A percentile compares a stretch with the other conserved stretches of the same genome.
These are phyloP conservation scores for Pittosporum tobira DNA, from an alignment of 129 eudicot genomes.

Conservation along the genomic window DNA sequence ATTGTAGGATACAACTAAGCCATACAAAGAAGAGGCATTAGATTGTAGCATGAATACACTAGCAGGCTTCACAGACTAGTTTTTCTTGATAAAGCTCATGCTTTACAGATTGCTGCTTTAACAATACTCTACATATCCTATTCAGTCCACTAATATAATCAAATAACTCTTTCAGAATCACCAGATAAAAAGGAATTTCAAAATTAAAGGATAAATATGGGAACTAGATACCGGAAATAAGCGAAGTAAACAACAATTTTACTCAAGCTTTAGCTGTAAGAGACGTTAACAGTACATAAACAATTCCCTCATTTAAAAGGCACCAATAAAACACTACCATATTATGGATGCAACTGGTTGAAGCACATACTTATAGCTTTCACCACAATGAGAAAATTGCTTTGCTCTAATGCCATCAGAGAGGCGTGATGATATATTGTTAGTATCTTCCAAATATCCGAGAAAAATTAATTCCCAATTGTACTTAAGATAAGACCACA, in stretches of 20 bases:
- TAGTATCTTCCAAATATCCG: not conserved
- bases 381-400: too few relatives aligned
- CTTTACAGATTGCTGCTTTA: not conserved
- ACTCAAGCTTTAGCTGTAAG: too few relatives aligned
- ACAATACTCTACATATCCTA: too few relatives aligned
- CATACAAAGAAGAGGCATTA: not conserved
- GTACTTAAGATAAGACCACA: not conserved
- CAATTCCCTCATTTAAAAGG: too few relatives aligned
- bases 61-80: not conserved
- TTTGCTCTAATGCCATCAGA: too few relatives aligned
- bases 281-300: too few relatives aligned
- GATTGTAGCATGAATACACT: not conserved
- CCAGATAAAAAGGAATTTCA: too few relatives aligned
- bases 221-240: not conserved
- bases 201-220: not conserved
- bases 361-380: too few relatives aligned
- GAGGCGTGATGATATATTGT: too few relatives aligned
- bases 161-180: not conserved
- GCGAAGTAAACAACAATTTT: not conserved
- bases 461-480: not conserved
- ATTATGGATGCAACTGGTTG: too few relatives aligned
- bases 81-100: not conserved
- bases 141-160: not conserved
- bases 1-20: too few relatives aligned
- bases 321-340: too few relatives aligned